These are phyloP conservation scores for Forsythia viridissima DNA, from an alignment of 257 asterid genomes.

Conservation along the genomic window DNA sequence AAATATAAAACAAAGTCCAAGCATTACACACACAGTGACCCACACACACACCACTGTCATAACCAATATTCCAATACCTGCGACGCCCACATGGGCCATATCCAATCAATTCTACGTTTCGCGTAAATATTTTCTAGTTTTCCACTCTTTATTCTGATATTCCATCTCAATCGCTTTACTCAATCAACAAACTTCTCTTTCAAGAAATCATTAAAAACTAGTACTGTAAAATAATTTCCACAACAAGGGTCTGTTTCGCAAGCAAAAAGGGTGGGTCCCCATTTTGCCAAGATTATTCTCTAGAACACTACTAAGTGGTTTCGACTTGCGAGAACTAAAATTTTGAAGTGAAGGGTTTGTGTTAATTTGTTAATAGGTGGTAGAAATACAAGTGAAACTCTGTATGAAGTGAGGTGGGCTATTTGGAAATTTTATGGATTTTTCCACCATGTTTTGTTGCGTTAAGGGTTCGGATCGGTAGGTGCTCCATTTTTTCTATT, in stretches of 20 bases:
- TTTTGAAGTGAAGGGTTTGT: conserved; percentile 19
- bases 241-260: conserved; percentile 22
- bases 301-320: conserved; percentile 15
- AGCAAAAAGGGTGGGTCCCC: neutral
- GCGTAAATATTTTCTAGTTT: conserved; percentile 15
- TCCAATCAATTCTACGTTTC: conserved; percentile 31
- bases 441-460: conserved; percentile 58
- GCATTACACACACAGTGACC: conserved; percentile 12
- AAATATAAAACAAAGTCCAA: conserved; percentile 17
- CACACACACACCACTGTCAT: conserved; percentile 31
- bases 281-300: conserved; percentile 16
- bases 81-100: conserved; percentile 16
- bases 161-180: conserved; percentile 25
- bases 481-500: conserved; percentile 26
- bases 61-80: conserved; percentile 23
- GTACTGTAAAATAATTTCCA: conserved; percentile 1
- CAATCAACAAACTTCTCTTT: conserved; percentile 20
- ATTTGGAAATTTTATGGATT: conserved; percentile 42
- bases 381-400: conserved; percentile 8
- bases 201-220: neutral
- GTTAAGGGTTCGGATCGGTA: conserved; percentile 70
- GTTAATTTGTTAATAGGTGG: conserved; percentile 18
- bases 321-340: neutral
- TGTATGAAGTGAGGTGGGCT: conserved; percentile 26
- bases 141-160: conserved; percentile 1